Percentiles rank a stretch among this genome's conserved stretches.
Conservation (phyloP, 169 alveolate genomes). For the Plasmodium fragile region DNA sequence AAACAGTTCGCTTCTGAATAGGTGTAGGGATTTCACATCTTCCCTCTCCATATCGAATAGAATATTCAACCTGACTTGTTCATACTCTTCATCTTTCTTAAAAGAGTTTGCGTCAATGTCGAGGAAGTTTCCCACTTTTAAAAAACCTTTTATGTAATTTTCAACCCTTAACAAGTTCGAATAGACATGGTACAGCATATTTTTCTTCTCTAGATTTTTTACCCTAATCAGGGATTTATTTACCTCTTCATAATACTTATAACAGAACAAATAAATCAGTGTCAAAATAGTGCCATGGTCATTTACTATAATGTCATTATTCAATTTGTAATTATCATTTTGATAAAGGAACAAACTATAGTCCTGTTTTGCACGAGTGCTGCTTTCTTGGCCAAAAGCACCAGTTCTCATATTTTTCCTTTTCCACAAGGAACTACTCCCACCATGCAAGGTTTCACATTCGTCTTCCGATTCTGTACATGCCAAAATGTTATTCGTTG, state of each 20-base stretch:
- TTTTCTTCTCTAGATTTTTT: constrained; percentile 54
- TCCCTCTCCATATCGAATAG: neutral
- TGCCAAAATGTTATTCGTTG: constrained; percentile 50
- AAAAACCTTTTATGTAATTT: constrained; percentile 40
- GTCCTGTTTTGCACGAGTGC: neutral
- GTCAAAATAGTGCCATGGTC: constrained; percentile 50
- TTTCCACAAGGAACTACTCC: neutral
- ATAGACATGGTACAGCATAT: constrained; percentile 41
- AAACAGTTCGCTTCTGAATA: constrained; percentile 30
- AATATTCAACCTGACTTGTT: neutral
- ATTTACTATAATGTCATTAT: constrained; percentile 70
- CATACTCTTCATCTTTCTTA: constrained; percentile 12
- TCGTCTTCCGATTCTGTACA: constrained; percentile 31
- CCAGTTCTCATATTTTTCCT: neutral
- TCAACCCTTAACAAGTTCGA: constrained; percentile 25
- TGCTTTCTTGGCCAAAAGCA: neutral
- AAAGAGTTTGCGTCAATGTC: constrained; percentile 15
- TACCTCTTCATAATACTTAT: constrained; percentile 62
- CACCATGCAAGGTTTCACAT: neutral
- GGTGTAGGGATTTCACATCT: constrained; percentile 10
- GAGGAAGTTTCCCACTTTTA: constrained; percentile 20
- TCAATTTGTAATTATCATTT: constrained; percentile 47
- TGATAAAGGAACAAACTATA: constrained; percentile 28
- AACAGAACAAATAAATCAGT: constrained; percentile 44
- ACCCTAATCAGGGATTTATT: constrained; percentile 15